Conservation (phyloP, 2,329 filamentous ascomycete genomes). For the Calonectria pteridis region DNA sequence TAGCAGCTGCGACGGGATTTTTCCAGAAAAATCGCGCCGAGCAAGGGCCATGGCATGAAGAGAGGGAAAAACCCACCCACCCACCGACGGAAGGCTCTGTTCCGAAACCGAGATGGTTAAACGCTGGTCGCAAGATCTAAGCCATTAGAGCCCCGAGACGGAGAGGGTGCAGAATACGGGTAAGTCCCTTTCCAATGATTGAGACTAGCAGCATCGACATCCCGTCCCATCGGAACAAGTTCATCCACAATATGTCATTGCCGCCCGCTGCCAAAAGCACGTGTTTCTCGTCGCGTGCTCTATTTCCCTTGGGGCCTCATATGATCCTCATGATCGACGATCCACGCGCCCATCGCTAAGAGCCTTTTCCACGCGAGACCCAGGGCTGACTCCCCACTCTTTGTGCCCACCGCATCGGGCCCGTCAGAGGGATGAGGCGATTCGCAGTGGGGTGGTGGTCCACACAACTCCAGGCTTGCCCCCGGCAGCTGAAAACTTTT, state of each 20-base stretch:
- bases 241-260: neutral
- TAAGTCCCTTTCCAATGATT: no score
- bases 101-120: neutral
- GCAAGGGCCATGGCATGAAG: neutral
- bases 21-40: neutral
- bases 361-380: neutral
- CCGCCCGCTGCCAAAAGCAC: neutral
- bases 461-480: neutral
- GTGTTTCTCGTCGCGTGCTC: neutral
- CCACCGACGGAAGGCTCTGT: neutral
- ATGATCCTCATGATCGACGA: slow-evolving; percentile 9
- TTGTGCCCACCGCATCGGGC: neutral
- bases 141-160: neutral
- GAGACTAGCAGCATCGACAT: neutral
- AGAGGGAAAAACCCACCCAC: neutral
- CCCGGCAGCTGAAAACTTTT: slow-evolving; percentile 8
- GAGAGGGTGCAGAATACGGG: neutral
- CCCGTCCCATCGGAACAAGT: neutral
- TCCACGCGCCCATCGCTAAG: neutral
- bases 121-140: neutral
- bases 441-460: neutral
- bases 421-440: slow-evolving; percentile 1
- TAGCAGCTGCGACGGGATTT: neutral
- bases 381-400: slow-evolving; percentile 1
- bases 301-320: neutral